Conservation (phyloP, 2,329 filamentous ascomycete genomes). For the Phoma herbarum region DNA sequence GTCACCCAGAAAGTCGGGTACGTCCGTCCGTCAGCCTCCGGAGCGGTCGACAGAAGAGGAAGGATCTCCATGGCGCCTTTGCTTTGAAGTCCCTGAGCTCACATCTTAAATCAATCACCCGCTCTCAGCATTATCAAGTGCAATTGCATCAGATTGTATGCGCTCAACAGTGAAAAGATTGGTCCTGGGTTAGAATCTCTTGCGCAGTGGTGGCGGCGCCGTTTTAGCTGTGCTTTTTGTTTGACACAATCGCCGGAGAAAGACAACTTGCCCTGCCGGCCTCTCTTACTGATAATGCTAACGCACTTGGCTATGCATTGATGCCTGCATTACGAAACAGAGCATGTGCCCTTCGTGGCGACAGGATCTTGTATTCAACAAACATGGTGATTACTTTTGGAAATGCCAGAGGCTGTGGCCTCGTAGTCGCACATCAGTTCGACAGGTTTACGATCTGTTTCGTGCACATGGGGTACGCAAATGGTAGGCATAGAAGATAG, state of each 20-base stretch:
- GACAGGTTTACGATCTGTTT: background rate
- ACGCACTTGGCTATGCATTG: background rate
- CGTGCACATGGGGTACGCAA: background rate
- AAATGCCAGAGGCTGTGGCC: background rate
- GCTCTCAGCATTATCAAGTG: background rate
- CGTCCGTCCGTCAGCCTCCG: constrained; percentile 24
- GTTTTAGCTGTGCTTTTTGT: background rate
- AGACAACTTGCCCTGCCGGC: background rate
- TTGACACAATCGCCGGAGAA: background rate
- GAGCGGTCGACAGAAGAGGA: constrained; percentile 23
- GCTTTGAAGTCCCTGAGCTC: constrained; percentile 7
- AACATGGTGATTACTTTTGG: background rate
- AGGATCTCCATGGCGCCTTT: constrained; percentile 16
- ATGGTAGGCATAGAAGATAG: background rate
- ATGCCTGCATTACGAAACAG: background rate
- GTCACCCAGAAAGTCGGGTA: constrained; percentile 26
- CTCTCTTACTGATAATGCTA: background rate
- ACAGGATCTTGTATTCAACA: background rate
- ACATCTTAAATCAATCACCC: constrained; percentile 12
- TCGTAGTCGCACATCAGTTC: no score
- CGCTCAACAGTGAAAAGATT: background rate
- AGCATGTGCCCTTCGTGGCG: background rate
- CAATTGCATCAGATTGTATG: background rate
- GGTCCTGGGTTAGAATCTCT: background rate
- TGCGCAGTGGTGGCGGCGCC: background rate